Evolutionary conservation across 1,284 basidiomycete genomes (phyloP), one percentile per base, ranked within the genome.

Genomic region (Ceratobasidium sp.): DNA sequence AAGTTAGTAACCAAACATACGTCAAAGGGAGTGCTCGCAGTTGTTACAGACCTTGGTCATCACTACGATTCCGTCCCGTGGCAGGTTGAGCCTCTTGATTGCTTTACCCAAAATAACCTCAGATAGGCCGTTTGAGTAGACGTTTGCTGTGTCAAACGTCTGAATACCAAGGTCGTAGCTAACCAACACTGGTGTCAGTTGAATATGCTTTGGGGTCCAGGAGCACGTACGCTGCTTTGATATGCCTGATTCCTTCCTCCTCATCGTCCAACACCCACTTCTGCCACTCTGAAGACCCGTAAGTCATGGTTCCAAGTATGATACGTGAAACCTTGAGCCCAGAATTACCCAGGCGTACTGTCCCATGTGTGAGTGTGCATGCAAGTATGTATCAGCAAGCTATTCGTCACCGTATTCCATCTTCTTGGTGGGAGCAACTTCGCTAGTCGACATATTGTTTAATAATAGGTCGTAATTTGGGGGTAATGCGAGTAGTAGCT

Each of bases 111-210:
- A 80, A 76, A 84, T 82, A 24, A 82, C 78, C 78, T 86, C 84
- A 24, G 80, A 82, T 48, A 82, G 79, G 41, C 84, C 84, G 62
- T 64, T 74, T 27, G 64, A 58, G 31, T 75, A 73, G 3, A 78
- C 80, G 76, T 87, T 83, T 41, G 86, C 86, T 0, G 86, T 87
- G 77, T 88, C 86, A 74, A 86, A 87, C 0, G 86, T 86, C 37
- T 75, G 59, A 34, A 75, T 74, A 9, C 74, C 74, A n/a, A 75
- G 48, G 43, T 75, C 74, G 29, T 69, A 66, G 29, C 62, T 74
- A 51, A 19, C 3, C 4, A 29, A 64, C n/a, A 19, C 22, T 22
- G 14, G 6, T 24, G n/a, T 49, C 49, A 74, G 11, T 49, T 34
- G 43, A 41, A 39, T 37, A 58, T 66, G 31, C 24, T 37, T 51